A percentile compares a stretch with the other conserved stretches of the same genome.
phyloP scores from a whole-genome alignment of 108 stramenopile species.

The Skeletonema potamos region DNA sequence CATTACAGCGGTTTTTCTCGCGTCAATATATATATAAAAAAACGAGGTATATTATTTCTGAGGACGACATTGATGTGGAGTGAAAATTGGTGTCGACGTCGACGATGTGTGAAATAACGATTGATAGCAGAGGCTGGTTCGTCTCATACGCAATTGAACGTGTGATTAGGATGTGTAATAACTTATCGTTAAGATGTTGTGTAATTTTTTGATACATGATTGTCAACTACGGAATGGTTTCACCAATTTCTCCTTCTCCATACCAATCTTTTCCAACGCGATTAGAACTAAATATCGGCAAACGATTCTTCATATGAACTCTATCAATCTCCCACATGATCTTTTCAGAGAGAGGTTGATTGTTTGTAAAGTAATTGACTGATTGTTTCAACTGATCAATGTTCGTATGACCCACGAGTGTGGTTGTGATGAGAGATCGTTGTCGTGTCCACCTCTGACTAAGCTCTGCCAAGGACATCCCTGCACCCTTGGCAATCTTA shows the following conservation, averaged over 20 bases:
- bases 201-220: neutral
- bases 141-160: constrained; percentile 62
- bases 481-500: constrained; percentile 68
- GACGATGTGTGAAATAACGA: constrained; percentile 47
- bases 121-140: constrained; percentile 64
- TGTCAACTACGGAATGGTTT: constrained; percentile 72
- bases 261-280: constrained; percentile 85
- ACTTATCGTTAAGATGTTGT: neutral
- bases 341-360: constrained; percentile 66
- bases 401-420: constrained; percentile 85
- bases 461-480: constrained; percentile 81
- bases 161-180: constrained; percentile 48
- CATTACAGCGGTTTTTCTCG: constrained; percentile 63
- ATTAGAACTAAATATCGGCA: constrained; percentile 81
- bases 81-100: constrained; percentile 8
- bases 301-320: constrained; percentile 87
- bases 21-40: constrained; percentile 48
- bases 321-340: constrained; percentile 91
- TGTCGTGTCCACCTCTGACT: constrained; percentile 81
- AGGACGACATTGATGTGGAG: neutral
- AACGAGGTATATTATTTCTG: constrained; percentile 41
- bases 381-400: constrained; percentile 78
- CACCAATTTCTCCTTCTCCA: constrained; percentile 89
- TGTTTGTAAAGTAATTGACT: constrained; percentile 63
- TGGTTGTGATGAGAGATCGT: constrained; percentile 75